Conservation (phyloP, 345 rosid species). For the Pistacia integerrima region DNA sequence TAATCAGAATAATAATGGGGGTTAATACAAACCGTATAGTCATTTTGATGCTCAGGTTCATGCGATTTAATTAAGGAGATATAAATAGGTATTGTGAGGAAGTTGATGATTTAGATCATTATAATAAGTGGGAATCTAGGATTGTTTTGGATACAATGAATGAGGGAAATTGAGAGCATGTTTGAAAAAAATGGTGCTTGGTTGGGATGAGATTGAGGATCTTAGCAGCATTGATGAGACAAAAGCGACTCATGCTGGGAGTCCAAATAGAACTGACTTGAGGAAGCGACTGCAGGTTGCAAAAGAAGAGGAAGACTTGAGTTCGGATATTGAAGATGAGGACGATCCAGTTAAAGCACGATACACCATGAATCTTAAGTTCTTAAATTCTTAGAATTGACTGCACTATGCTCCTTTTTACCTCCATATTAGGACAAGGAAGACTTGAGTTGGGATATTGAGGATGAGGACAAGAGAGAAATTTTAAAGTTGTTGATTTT, state of each 20-base stretch:
- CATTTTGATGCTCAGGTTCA: conserved; percentile 47
- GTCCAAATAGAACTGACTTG: conserved; percentile 29
- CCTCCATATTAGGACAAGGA: conserved; percentile 2
- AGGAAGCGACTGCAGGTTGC: conserved; percentile 64
- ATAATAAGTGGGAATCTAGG: conserved; percentile 62
- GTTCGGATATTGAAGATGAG: conserved; percentile 92
- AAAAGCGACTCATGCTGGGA: too few species aligned
- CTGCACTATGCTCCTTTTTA: conserved; percentile 12
- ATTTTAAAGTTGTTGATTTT: too few species aligned
- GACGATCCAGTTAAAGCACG: conserved; percentile 48
- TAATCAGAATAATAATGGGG: conserved; percentile 15
- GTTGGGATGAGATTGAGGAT: too few species aligned
- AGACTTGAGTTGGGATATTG: too few species aligned
- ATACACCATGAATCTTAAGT: conserved; percentile 10
- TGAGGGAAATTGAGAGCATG: conserved; percentile 54
- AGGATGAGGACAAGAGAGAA: too few species aligned
- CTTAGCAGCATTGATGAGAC: too few species aligned
- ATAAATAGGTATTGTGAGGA: conserved; percentile 65
- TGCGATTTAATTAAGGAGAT: conserved; percentile 55
- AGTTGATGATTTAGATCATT: conserved; percentile 73
- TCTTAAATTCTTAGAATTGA: conserved; percentile 10
- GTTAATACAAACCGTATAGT: too few species aligned
- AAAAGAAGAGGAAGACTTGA: conserved; percentile 79
- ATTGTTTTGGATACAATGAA: conserved; percentile 46
- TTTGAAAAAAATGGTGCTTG: too few species aligned